A percentile compares a stretch with the other conserved stretches of the same genome.
These are phyloP conservation scores for Trifolium dubium DNA, from an alignment of 306 rosid genomes.

Conservation along the genomic window DNA sequence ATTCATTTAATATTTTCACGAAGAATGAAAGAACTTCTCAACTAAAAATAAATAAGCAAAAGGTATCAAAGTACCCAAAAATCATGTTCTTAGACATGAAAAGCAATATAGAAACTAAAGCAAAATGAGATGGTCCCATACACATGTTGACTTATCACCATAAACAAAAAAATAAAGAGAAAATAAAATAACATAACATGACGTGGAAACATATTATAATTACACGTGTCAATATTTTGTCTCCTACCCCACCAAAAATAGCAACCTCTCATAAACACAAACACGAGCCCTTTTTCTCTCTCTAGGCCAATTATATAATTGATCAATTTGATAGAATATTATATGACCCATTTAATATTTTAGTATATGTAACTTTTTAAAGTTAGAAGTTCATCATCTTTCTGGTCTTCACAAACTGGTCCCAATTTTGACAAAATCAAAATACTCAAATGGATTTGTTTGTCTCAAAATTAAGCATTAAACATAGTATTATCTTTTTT, in stretches of 20 bases:
- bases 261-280: conserved; percentile 33
- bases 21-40: conserved; percentile 19
- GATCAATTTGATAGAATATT: background rate
- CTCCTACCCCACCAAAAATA: conserved; percentile 44
- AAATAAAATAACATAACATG: background rate
- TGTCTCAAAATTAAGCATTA: too few species aligned
- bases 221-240: conserved; percentile 45
- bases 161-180: conserved; percentile 4
- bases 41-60: background rate
- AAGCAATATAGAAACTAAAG: conserved; percentile 13
- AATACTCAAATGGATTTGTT: too few species aligned
- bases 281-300: background rate
- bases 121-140: conserved; percentile 52
- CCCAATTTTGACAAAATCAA: too few species aligned
- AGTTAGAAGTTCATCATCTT: background rate
- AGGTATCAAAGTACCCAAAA: conserved; percentile 16
- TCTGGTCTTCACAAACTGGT: background rate
- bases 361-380: background rate
- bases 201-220: conserved; percentile 6
- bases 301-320: background rate
- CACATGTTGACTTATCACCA: conserved; percentile 55
- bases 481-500: too few species aligned
- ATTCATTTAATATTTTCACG: conserved; percentile 36
- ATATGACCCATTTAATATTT: background rate
- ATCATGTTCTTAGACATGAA: conserved; percentile 34